A percentile compares a stretch with the other conserved stretches of the same genome.
Evolutionary conservation across 2,329 filamentous ascomycete genomes (phyloP).

Genomic region (Monosporascus sp.): DNA sequence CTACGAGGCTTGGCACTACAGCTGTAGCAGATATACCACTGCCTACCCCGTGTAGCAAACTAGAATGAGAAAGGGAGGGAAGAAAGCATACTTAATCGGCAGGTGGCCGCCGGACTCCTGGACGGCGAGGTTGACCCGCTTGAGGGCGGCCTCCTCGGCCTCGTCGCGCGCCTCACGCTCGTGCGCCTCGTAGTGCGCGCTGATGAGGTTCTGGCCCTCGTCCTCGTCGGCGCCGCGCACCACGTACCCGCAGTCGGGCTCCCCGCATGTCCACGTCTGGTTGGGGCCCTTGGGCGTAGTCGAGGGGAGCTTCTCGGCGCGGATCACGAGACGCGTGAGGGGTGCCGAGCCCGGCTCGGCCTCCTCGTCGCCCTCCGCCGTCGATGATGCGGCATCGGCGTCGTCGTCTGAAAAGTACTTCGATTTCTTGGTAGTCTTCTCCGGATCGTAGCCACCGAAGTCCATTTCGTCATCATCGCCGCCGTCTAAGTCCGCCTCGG

Average conservation of each 20-base stretch:
- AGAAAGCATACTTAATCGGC: slow-evolving; percentile 50
- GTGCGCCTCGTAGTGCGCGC: slow-evolving; percentile 57
- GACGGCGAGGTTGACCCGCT: slow-evolving; percentile 46
- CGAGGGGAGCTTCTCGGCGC: slow-evolving; percentile 45
- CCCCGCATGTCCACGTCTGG: slow-evolving; percentile 61
- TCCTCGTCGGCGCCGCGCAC: slow-evolving; percentile 57
- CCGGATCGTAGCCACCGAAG: slow-evolving; percentile 22
- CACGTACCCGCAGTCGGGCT: slow-evolving; percentile 58
- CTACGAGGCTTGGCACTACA: background rate
- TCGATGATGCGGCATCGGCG: slow-evolving; percentile 10
- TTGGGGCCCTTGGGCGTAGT: slow-evolving; percentile 48
- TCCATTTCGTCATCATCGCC: slow-evolving; percentile 35
- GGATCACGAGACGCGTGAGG: slow-evolving; percentile 35
- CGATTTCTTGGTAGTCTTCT: slow-evolving; percentile 23
- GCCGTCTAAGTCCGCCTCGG: slow-evolving; percentile 26
- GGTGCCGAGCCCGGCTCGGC: background rate
- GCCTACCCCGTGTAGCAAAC: slow-evolving; percentile 18
- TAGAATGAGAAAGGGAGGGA: slow-evolving; percentile 29
- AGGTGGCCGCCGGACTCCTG: slow-evolving; percentile 52
- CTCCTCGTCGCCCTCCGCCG: slow-evolving; percentile 25
- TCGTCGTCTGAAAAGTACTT: slow-evolving; percentile 18
- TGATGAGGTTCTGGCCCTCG: slow-evolving; percentile 51
- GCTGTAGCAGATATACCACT: background rate
- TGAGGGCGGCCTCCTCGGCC: slow-evolving; percentile 26
- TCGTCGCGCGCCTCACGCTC: slow-evolving; percentile 47